Percentiles rank a stretch among this genome's conserved stretches.
Evolutionary conservation across 2,329 filamentous ascomycete genomes (phyloP).

Genomic region (Aureobasidium sp.): DNA sequence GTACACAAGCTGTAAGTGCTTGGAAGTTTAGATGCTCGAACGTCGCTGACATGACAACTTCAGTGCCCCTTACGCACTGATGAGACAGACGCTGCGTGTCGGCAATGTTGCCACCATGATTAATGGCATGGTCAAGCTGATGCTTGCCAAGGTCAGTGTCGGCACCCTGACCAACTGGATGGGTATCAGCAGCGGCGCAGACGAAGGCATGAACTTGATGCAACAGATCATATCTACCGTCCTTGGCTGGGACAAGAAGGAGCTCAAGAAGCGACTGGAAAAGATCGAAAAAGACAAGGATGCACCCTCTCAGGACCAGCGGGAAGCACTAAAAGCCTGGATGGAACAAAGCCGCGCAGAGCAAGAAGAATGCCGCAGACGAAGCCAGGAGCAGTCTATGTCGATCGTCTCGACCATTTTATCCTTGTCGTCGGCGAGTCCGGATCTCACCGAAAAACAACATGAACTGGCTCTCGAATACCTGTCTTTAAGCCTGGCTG

Average conservation of each 20-base stretch:
- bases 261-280: constrained; percentile 59
- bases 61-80: constrained; percentile 56
- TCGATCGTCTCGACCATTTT: constrained; percentile 66
- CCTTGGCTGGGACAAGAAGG: constrained; percentile 63
- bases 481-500: constrained; percentile 61
- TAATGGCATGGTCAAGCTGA: constrained; percentile 62
- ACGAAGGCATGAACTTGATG: constrained; percentile 75
- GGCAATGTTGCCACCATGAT: constrained; percentile 81
- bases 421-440: constrained; percentile 40
- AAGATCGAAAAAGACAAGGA: constrained; percentile 58
- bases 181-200: constrained; percentile 61
- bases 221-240: constrained; percentile 70
- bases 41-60: not conserved
- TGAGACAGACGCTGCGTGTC: constrained; percentile 66
- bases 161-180: constrained; percentile 73
- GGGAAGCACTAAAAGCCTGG: constrained; percentile 55
- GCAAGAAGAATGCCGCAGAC: constrained; percentile 53
- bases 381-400: constrained; percentile 44
- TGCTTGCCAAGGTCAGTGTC: constrained; percentile 72
- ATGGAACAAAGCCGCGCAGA: constrained; percentile 45
- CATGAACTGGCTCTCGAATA: constrained; percentile 63
- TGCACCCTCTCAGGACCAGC: constrained; percentile 52
- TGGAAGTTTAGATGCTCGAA: not conserved
- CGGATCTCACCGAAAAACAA: constrained; percentile 50
- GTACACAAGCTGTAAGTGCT: constrained; percentile 52